Evolutionary conservation across 2,329 filamentous ascomycete species (phyloP).

Genomic region (Trichophyton schoenleinii): DNA sequence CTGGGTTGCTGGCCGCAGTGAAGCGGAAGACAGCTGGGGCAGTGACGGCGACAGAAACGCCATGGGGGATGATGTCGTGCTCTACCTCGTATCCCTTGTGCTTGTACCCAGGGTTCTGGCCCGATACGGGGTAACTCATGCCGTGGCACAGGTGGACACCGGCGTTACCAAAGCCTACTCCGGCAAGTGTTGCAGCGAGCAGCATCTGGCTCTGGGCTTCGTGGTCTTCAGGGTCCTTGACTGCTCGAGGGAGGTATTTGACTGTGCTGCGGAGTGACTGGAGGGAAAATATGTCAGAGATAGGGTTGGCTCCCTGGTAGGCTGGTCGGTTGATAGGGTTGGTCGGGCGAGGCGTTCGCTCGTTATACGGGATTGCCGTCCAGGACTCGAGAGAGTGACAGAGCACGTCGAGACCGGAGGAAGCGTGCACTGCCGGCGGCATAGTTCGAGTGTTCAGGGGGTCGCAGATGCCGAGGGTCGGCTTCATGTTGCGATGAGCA

Average conservation of each 20-base stretch:
- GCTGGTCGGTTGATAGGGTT: slow-evolving; percentile 88
- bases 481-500: slow-evolving; percentile 89
- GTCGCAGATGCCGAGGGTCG: slow-evolving; percentile 76
- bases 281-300: slow-evolving; percentile 92
- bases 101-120: slow-evolving; percentile 82
- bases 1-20: slow-evolving; percentile 80
- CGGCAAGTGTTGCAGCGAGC: slow-evolving; percentile 81
- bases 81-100: slow-evolving; percentile 75
- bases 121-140: slow-evolving; percentile 96
- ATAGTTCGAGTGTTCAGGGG: slow-evolving; percentile 90
- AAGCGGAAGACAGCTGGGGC: slow-evolving; percentile 90
- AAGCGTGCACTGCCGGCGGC: slow-evolving; percentile 85
- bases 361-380: slow-evolving; percentile 90
- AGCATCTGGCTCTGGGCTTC: slow-evolving; percentile 96
- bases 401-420: slow-evolving; percentile 83
- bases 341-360: slow-evolving; percentile 67
- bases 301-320: slow-evolving; percentile 95
- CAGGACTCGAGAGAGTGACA: slow-evolving; percentile 93
- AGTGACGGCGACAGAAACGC: slow-evolving; percentile 86
- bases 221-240: slow-evolving; percentile 74
- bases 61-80: slow-evolving; percentile 78
- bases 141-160: slow-evolving; percentile 83
- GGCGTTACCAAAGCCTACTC: slow-evolving; percentile 94
- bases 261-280: slow-evolving; percentile 71
- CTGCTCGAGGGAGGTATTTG: slow-evolving; percentile 81